phyloP scores from a whole-genome alignment of 129 eudicot species.

The Arctium lappa region DNA sequence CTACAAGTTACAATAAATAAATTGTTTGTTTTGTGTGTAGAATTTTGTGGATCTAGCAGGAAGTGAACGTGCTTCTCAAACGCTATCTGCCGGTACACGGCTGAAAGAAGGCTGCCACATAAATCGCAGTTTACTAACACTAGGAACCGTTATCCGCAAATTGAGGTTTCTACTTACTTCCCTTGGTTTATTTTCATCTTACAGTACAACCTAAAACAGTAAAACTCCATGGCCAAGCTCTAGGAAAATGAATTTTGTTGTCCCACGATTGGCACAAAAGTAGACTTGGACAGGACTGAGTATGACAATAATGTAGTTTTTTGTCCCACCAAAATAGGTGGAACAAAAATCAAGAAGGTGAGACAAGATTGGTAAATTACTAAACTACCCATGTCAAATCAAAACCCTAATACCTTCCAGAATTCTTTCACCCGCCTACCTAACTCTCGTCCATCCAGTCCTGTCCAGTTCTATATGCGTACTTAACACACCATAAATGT shows the following conservation, averaged over 20 bases:
- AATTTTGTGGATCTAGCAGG: conserved; percentile 39
- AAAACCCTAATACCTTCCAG: background rate
- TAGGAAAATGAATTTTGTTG: background rate
- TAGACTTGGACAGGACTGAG: background rate
- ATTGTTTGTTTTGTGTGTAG: conserved; percentile 16
- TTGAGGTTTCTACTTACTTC: conserved; percentile 21
- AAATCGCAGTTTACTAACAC: conserved; percentile 40
- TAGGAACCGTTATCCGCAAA: conserved; percentile 42
- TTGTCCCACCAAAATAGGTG: background rate
- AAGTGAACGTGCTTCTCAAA: conserved; percentile 42
- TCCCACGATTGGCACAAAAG: background rate
- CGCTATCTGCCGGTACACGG: conserved; percentile 30
- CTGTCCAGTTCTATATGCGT: background rate
- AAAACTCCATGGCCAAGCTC: background rate
- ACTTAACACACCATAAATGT: background rate
- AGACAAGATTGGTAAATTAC: background rate
- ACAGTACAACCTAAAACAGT: background rate
- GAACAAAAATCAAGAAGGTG: background rate
- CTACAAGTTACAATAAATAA: background rate
- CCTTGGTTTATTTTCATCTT: background rate
- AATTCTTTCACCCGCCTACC: background rate
- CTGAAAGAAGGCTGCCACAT: conserved; percentile 41
- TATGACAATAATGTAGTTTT: background rate
- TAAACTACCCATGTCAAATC: background rate
- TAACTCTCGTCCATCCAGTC: background rate